phyloP scores from a whole-genome alignment of 192 early-diverging fungal genomes.

The Linnemannia schmuckeri region DNA sequence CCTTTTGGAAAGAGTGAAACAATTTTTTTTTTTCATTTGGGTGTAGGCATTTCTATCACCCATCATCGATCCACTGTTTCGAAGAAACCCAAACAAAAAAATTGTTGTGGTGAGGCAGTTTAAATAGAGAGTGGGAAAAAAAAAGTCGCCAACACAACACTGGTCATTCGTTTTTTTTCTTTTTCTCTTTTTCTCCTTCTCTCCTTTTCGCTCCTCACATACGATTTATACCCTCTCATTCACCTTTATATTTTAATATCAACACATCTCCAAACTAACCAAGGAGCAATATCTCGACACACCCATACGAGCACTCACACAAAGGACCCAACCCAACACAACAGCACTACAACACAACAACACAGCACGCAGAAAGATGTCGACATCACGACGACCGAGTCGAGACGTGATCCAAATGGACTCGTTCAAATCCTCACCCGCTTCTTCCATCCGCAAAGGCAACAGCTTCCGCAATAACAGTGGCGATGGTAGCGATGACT shows the following conservation, averaged over 20 bases:
- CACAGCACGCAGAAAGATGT: background rate
- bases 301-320: too few species aligned
- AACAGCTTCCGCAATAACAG: background rate
- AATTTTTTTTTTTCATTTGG: background rate
- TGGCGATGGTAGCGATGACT: background rate
- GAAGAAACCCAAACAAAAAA: background rate
- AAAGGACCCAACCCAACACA: background rate
- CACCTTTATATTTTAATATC: background rate
- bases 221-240: background rate
- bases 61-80: background rate
- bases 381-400: slow-evolving; percentile 5
- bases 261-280: background rate
- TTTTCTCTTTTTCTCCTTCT: background rate
- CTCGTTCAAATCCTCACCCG: background rate
- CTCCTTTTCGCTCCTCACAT: background rate
- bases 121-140: background rate
- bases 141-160: background rate
- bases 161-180: background rate
- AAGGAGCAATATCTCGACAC: background rate
- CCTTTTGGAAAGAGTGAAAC: slow-evolving; percentile 3
- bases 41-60: background rate
- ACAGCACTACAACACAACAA: background rate
- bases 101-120: too few species aligned
- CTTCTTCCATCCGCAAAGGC: background rate
- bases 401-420: slow-evolving; percentile 20